Conservation (phyloP, 2,329 filamentous ascomycete species). For the Fusarium poae region DNA sequence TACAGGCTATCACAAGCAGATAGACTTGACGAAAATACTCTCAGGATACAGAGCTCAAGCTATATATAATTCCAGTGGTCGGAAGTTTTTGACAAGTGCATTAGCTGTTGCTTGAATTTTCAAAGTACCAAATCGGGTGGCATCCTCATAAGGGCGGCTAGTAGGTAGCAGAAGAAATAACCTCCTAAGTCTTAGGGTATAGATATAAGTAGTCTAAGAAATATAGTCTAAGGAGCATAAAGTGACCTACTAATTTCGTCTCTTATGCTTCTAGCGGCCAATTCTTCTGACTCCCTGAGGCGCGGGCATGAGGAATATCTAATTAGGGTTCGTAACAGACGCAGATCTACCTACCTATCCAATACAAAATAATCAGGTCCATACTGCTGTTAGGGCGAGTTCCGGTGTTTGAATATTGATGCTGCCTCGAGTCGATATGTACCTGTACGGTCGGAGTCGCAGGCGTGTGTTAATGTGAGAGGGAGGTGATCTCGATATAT, state of each 20-base stretch:
- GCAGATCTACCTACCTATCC: too few species aligned
- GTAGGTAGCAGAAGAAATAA: too few species aligned
- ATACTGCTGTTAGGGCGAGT: constrained; percentile 17
- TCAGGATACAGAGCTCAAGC: not conserved
- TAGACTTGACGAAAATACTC: not conserved
- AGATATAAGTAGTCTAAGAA: too few species aligned
- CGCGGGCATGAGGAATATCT: not conserved
- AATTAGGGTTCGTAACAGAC: too few species aligned
- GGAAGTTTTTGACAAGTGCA: too few species aligned
- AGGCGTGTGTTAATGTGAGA: not conserved
- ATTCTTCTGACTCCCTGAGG: too few species aligned
- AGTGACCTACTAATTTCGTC: too few species aligned
- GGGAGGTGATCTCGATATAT: not conserved
- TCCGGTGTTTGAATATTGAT: not conserved
- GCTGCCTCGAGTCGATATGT: not conserved
- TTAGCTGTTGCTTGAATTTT: constrained; percentile 9
- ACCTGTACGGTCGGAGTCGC: not conserved
- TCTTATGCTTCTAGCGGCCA: too few species aligned
- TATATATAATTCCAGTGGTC: not conserved
- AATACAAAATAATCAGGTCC: not conserved
- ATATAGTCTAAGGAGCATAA: too few species aligned
- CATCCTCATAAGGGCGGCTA: not conserved
- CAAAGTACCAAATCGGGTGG: not conserved
- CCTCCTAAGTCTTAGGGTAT: too few species aligned
- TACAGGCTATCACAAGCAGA: not conserved